Evolutionary conservation across 768 basidiomycete genomes (phyloP).

Genomic region (Dentipellis fragilis): DNA sequence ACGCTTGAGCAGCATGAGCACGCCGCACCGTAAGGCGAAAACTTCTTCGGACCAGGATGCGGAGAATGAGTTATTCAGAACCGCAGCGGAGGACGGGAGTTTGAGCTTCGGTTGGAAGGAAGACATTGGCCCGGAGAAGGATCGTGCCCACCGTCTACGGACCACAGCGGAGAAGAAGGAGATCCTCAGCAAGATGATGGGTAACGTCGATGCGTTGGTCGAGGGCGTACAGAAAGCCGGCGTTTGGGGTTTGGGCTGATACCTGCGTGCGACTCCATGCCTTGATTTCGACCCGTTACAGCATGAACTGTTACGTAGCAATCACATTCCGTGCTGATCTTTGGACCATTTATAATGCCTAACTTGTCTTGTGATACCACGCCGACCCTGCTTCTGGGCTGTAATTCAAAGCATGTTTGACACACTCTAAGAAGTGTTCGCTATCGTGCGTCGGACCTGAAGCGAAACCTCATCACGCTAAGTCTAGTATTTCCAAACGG

Average conservation of each 20-base stretch:
- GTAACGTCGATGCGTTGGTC: conserved; percentile 86
- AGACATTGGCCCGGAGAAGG: conserved; percentile 9
- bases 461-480: no score
- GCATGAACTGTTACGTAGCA: no score
- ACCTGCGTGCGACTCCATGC: no score
- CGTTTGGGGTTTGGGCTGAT: conserved; percentile 65
- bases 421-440: no score
- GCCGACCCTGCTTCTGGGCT: not conserved
- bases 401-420: no score
- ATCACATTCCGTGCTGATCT: no score
- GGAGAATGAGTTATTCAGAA: not conserved
- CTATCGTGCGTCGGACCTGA: no score
- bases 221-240: conserved; percentile 81
- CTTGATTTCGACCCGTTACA: no score
- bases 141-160: conserved; percentile 17
- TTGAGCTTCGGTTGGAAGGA: conserved; percentile 12
- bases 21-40: conserved; percentile 7
- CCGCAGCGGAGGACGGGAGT: conserved; percentile 1
- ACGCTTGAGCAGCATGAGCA: conserved; percentile 9
- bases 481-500: not conserved
- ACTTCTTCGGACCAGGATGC: not conserved
- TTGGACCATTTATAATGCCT: not conserved
- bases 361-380: not conserved
- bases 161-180: conserved; percentile 81
- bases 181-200: conserved; percentile 70